Evolutionary conservation across 352 stramenopile species (phyloP).

Genomic region (Phytopythium chamaehyphon): DNA sequence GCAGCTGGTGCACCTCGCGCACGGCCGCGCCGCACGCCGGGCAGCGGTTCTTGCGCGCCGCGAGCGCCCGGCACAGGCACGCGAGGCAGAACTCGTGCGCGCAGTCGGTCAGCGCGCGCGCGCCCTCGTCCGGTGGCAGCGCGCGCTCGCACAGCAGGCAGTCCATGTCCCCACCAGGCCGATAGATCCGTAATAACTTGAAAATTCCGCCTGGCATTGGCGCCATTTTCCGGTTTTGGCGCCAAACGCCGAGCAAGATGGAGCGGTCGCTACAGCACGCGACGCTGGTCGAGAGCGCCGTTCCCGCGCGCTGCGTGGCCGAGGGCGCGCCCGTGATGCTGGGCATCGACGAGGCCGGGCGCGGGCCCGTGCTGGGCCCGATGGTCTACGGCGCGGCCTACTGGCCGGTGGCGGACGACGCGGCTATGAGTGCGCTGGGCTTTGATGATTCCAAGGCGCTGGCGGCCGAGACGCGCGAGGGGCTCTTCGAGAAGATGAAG

Average conservation of each 20-base stretch:
- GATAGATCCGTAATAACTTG: too few species aligned
- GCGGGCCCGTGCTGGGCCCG: conserved; percentile 91
- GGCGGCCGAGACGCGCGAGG: conserved; percentile 77
- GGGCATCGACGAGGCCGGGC: conserved; percentile 94
- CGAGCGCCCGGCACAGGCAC: conserved; percentile 56
- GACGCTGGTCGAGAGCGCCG: conserved; percentile 55
- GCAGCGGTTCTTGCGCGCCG: conserved; percentile 59
- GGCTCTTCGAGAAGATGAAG: conserved; percentile 89
- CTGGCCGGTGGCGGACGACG: conserved; percentile 74
- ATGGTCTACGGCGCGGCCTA: conserved; percentile 95
- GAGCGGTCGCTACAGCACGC: conserved; percentile 32
- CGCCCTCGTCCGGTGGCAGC: conserved; percentile 25
- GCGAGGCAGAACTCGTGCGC: conserved; percentile 77
- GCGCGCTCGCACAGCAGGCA: conserved; percentile 55
- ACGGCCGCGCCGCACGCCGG: conserved; percentile 52
- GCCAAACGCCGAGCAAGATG: background rate
- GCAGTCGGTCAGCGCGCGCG: conserved; percentile 71
- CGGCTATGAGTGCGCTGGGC: conserved; percentile 75
- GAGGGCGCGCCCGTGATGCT: conserved; percentile 81
- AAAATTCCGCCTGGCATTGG: too few species aligned
- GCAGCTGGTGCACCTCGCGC: conserved; percentile 58
- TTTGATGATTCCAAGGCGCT: conserved; percentile 96
- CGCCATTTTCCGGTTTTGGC: too few species aligned
- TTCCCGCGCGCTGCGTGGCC: conserved; percentile 47
- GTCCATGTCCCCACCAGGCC: too few species aligned